These are phyloP conservation scores for Candida xyloterini DNA, from an alignment of 805 yeast genomes.

Conservation along the genomic window DNA sequence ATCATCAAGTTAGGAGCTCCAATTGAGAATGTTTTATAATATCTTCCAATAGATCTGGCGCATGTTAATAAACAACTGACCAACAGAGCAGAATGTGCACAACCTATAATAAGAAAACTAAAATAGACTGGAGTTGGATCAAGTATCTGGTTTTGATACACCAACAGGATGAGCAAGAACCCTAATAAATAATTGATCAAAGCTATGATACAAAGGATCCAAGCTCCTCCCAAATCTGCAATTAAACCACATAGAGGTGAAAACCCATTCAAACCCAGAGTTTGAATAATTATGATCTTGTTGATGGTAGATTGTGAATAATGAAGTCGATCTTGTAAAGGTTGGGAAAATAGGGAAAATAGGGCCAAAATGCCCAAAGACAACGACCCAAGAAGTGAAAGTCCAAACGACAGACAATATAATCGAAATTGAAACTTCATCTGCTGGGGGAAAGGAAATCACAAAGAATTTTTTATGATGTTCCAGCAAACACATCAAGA, in stretches of 20 bases:
- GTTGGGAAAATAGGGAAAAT: conserved; percentile 65
- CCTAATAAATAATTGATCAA: conserved; percentile 63
- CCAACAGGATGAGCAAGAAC: conserved; percentile 47
- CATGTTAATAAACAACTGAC: conserved; percentile 72
- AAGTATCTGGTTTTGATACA: conserved; percentile 29
- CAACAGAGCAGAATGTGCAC: conserved; percentile 66
- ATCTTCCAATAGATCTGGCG: conserved; percentile 69
- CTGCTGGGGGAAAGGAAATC: background rate
- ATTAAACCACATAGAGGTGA: conserved; percentile 78
- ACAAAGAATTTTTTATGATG: background rate
- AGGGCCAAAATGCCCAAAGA: conserved; percentile 33
- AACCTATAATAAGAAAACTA: conserved; percentile 60
- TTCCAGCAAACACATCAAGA: background rate
- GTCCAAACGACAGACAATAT: conserved; percentile 23
- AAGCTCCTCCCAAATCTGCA: conserved; percentile 80
- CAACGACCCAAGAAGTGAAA: conserved; percentile 29
- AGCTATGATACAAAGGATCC: conserved; percentile 60
- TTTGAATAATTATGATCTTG: conserved; percentile 68
- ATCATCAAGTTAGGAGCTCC: conserved; percentile 64
- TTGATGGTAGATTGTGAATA: conserved; percentile 66
- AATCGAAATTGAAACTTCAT: conserved; percentile 12
- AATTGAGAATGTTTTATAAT: conserved; percentile 72
- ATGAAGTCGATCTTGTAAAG: conserved; percentile 54
- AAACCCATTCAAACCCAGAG: conserved; percentile 78
- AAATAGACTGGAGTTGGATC: conserved; percentile 39